These are phyloP conservation scores for Podaxis sp. DNA, from an alignment of 768 basidiomycete genomes.

Conservation along the genomic window DNA sequence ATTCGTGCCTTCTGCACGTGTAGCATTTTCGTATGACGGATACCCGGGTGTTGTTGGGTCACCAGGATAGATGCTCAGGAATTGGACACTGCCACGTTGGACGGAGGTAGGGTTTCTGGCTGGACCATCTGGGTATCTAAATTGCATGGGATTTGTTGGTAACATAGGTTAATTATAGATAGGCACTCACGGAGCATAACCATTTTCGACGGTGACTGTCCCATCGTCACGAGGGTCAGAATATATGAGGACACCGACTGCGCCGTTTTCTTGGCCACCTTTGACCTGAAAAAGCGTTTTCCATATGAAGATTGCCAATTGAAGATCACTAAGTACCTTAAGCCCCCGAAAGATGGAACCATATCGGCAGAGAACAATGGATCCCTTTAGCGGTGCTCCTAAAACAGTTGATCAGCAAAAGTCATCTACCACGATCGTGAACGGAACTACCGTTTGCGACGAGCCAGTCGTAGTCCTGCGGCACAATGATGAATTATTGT, in stretches of 20 bases:
- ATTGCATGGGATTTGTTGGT: neutral
- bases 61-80: slow-evolving; percentile 63
- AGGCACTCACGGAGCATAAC: slow-evolving; percentile 47
- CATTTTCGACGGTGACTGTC: slow-evolving; percentile 68
- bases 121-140: slow-evolving; percentile 74
- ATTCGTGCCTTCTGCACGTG: slow-evolving; percentile 59
- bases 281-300: slow-evolving; percentile 50
- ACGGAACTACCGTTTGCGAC: slow-evolving; percentile 29
- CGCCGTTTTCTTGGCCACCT: slow-evolving; percentile 79
- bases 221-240: slow-evolving; percentile 85
- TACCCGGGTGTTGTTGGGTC: slow-evolving; percentile 86
- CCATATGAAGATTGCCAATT: neutral
- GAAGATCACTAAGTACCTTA: slow-evolving; percentile 48
- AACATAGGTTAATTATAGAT: neutral
- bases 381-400: slow-evolving; percentile 72
- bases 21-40: slow-evolving; percentile 83
- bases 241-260: slow-evolving; percentile 75
- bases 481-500: neutral
- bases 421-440: neutral
- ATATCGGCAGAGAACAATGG: slow-evolving; percentile 77
- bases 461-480: slow-evolving; percentile 52
- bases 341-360: slow-evolving; percentile 79
- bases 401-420: neutral
- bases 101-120: slow-evolving; percentile 83
- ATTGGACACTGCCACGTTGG: slow-evolving; percentile 82